Conservation (phyloP, 2,329 filamentous ascomycete genomes). For the Aspergillus pseudonomiae region DNA sequence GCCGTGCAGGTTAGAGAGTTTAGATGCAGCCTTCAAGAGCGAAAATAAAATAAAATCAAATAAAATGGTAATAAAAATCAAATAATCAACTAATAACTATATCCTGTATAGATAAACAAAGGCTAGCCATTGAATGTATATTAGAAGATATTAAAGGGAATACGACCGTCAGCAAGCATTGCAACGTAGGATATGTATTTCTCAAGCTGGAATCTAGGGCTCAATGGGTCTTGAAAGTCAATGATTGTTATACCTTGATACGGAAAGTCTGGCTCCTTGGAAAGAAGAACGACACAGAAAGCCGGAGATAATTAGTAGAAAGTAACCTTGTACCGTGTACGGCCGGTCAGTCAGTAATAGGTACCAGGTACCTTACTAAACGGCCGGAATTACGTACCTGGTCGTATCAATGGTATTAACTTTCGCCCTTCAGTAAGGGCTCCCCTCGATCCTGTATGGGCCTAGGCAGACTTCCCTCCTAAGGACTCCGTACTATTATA, state of each 20-base stretch:
- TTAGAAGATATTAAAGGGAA: not conserved
- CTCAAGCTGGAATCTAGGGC: slow-evolving; percentile 3
- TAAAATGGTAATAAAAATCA: not conserved
- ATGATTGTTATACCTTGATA: slow-evolving; percentile 3
- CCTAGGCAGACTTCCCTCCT: slow-evolving; percentile 15
- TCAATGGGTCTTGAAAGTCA: slow-evolving; percentile 2
- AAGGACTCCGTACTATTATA: slow-evolving; percentile 1
- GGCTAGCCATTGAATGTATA: slow-evolving; percentile 15
- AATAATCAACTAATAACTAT: not conserved
- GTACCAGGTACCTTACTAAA: not conserved
- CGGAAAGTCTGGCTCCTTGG: not conserved
- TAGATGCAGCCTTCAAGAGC: not conserved
- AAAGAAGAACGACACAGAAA: slow-evolving; percentile 6
- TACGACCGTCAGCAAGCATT: slow-evolving; percentile 2
- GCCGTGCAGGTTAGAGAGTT: slow-evolving; percentile 17
- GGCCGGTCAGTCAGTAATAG: not conserved
- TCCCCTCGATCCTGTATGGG: slow-evolving; percentile 10
- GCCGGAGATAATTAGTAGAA: slow-evolving; percentile 7
- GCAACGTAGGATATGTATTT: slow-evolving; percentile 1
- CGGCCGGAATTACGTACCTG: not conserved
- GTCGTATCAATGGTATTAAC: slow-evolving; percentile 18
- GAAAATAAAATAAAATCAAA: not conserved
- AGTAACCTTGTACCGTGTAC: not conserved
- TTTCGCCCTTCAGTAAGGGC: slow-evolving; percentile 27
- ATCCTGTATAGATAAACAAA: slow-evolving; percentile 11